phyloP scores from a whole-genome alignment of 2,329 filamentous ascomycete genomes.

The Pseudogymnoascus sp. region DNA sequence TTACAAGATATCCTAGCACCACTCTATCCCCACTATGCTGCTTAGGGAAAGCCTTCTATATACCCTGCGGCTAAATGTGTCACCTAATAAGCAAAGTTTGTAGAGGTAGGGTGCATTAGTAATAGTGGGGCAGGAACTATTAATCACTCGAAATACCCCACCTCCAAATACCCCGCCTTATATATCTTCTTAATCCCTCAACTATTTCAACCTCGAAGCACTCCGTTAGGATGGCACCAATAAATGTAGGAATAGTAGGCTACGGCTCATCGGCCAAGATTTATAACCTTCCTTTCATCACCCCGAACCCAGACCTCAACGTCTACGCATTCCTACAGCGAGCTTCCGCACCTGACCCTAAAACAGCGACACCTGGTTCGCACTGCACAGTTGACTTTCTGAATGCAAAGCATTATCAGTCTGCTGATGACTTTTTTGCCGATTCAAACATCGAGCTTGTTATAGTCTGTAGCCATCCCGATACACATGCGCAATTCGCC shows the following conservation, averaged over 20 bases:
- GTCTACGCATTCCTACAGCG: conserved; percentile 42
- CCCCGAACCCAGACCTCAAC: conserved; percentile 37
- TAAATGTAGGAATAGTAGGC: conserved; percentile 43
- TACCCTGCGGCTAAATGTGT: too few relatives aligned
- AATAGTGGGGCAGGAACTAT: neutral
- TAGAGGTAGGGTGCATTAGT: neutral
- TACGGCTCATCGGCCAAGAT: conserved; percentile 41
- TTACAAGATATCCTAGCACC: too few relatives aligned
- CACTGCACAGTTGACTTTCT: conserved; percentile 44
- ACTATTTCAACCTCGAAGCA: neutral
- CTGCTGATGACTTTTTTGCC: conserved; percentile 28
- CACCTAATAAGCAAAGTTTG: too few relatives aligned
- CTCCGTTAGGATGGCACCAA: conserved; percentile 15
- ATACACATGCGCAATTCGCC: conserved; percentile 27
- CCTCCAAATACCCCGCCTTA: neutral
- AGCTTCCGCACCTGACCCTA: conserved; percentile 18
- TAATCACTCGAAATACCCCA: neutral
- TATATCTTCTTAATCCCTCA: neutral
- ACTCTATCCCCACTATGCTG: too few relatives aligned
- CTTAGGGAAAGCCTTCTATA: too few relatives aligned
- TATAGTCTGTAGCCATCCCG: conserved; percentile 28
- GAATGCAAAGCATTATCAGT: conserved; percentile 29
- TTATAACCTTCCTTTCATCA: conserved; percentile 44
- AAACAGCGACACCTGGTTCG: conserved; percentile 29
- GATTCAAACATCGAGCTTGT: conserved; percentile 29